phyloP scores from a whole-genome alignment of 1,284 basidiomycete genomes.

The Cutaneotrichosporon sp. region DNA sequence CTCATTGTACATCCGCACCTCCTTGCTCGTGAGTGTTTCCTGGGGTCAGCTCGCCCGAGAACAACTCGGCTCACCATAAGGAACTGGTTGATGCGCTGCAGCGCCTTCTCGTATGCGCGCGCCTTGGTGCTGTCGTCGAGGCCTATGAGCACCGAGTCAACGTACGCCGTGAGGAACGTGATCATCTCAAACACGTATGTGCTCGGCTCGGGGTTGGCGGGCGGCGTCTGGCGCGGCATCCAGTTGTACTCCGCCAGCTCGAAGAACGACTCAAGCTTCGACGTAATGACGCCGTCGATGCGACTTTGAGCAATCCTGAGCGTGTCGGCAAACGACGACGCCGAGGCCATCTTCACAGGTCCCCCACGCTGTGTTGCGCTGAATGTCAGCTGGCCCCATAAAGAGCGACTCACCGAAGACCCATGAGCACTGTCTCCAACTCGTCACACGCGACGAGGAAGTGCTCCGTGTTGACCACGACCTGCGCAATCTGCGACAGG shows the following conservation, averaged over 20 bases:
- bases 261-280: constrained; percentile 94
- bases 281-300: constrained; percentile 79
- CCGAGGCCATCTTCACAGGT: constrained; percentile 56
- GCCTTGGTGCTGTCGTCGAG: constrained; percentile 74
- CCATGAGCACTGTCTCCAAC: constrained; percentile 82
- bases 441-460: constrained; percentile 84
- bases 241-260: constrained; percentile 94
- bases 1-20: constrained; percentile 82
- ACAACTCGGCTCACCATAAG: constrained; percentile 70
- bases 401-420: constrained; percentile 59
- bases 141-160: constrained; percentile 86
- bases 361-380: constrained; percentile 83
- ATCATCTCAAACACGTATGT: constrained; percentile 89
- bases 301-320: constrained; percentile 71
- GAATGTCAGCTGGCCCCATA: background rate
- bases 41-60: constrained; percentile 20
- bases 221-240: constrained; percentile 61
- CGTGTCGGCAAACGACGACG: constrained; percentile 64
- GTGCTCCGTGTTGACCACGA: constrained; percentile 90
- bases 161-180: constrained; percentile 94
- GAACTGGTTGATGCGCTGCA: constrained; percentile 80
- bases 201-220: constrained; percentile 67
- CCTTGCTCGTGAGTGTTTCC: constrained; percentile 52
- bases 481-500: constrained; percentile 91
- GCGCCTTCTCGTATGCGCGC: constrained; percentile 80